Conservation (phyloP, 352 stramenopile species). For the Phytopythium mirpurense region DNA sequence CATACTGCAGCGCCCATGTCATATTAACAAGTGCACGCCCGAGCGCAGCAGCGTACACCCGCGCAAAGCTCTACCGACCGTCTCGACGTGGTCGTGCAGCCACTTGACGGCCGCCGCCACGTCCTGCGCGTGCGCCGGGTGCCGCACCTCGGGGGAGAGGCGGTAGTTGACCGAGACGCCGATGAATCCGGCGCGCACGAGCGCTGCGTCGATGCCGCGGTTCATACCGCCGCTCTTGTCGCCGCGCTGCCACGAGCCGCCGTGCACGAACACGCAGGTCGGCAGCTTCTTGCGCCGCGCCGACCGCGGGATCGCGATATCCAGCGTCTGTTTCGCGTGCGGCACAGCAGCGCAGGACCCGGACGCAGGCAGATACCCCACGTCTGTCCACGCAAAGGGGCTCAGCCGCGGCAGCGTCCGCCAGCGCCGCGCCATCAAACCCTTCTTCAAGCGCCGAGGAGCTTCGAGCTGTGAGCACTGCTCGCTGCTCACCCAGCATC, state of each 20-base stretch:
- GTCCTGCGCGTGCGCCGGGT: slow-evolving; percentile 66
- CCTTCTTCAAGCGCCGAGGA: no score
- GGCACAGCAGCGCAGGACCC: slow-evolving; percentile 4
- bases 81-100: slow-evolving; percentile 58
- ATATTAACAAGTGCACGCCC: not conserved
- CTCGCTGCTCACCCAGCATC: no score
- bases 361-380: slow-evolving; percentile 36
- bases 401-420: slow-evolving; percentile 24
- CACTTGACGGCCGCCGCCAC: slow-evolving; percentile 55
- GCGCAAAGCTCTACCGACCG: no score
- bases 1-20: slow-evolving; percentile 37
- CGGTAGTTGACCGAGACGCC: slow-evolving; percentile 81
- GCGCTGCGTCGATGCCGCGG: slow-evolving; percentile 49
- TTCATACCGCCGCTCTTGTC: slow-evolving; percentile 72
- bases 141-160: slow-evolving; percentile 65
- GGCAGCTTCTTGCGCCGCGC: slow-evolving; percentile 30
- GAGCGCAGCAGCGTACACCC: no score
- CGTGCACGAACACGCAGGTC: slow-evolving; percentile 79
- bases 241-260: slow-evolving; percentile 78
- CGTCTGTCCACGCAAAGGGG: slow-evolving; percentile 41
- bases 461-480: no score
- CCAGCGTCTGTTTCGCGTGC: slow-evolving; percentile 51
- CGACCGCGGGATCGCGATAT: slow-evolving; percentile 53
- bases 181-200: slow-evolving; percentile 44
- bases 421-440: slow-evolving; percentile 7